Conservation (phyloP, 768 basidiomycete species). For the Serendipita vermifera region DNA sequence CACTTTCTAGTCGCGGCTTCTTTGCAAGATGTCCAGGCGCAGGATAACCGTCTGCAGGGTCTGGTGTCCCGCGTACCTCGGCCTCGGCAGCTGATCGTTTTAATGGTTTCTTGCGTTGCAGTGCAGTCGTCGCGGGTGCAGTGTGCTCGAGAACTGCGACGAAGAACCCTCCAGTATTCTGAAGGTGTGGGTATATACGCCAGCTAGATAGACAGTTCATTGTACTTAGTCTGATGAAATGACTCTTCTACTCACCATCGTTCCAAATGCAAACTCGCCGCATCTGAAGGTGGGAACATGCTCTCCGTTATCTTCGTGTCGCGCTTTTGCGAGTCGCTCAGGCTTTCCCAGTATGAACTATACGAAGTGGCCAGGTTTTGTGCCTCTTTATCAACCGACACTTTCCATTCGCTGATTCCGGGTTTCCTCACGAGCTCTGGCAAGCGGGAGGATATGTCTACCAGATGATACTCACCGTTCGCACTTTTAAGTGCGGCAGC, state of each 20-base stretch:
- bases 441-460: constrained; percentile 62
- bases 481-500: constrained; percentile 64
- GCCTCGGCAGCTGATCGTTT: constrained; percentile 1
- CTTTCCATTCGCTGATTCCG: constrained; percentile 68
- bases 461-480: constrained; percentile 69
- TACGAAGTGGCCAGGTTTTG: constrained; percentile 38
- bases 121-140: constrained; percentile 7
- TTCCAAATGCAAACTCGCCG: constrained; percentile 44
- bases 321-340: constrained; percentile 31
- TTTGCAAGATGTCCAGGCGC: too few relatives aligned
- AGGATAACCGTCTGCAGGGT: too few relatives aligned
- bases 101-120: not conserved
- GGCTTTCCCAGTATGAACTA: constrained; percentile 48
- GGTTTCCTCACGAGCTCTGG: constrained; percentile 61
- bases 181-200: constrained; percentile 86
- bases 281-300: constrained; percentile 68
- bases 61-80: too few relatives aligned
- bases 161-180: constrained; percentile 96
- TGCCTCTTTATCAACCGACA: constrained; percentile 38
- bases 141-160: constrained; percentile 64
- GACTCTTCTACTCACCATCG: constrained; percentile 44
- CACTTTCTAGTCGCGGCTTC: not conserved
- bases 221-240: not conserved
- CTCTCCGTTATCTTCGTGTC: constrained; percentile 55
- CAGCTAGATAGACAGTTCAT: constrained; percentile 35